Evolutionary conservation across 176 grass and related monocot genomes (phyloP), one percentile per base, ranked within the genome.

Genomic region (Bromus sterilis): DNA sequence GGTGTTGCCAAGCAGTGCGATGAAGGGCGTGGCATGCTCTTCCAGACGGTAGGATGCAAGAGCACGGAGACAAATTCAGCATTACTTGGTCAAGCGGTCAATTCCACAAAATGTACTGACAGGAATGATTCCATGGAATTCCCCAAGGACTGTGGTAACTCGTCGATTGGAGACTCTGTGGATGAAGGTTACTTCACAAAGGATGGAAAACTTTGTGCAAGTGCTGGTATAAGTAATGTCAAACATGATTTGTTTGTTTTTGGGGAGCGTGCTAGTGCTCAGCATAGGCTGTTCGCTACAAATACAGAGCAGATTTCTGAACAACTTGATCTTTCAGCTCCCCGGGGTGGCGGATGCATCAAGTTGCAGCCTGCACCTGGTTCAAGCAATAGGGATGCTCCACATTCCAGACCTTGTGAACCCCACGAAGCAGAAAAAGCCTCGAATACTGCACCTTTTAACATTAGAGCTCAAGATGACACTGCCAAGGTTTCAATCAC

Each of bases 241-340:
- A 42, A 76, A 6, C 77, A 76, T 4, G 58, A 20, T 70, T 49
- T 76, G 32, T 84, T 89, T 80, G 70, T 85, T 62, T 89, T 89
- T 41, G 82, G 87, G 76, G 71, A 60, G 11, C 32, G 29, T 75
- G 23, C 76, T 84, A 78, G 65, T 68, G 30, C 61, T 76, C 39
- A 24, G 23, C 14, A 67, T 4, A 63, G 1, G 39, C 18, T 31
- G 42, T 82, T 53, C 9, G 4, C 74, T 63, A 20, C 64, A 67
- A 71, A 63, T 63, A 59, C 43, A 71, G 9, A 42, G 39, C 30
- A 25, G 36, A 16, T 53, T 2, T 88, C 59, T 60, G 76, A 59
- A 39, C 58, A 40, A 29, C 49, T 53, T 33, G 65, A 61, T 62
- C 16, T 60, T 79, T 79, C 36, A 44, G 29, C 4, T 74, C 21